Percentiles rank a stretch among this genome's conserved stretches.
These are phyloP conservation scores for Helenozyma baotianmanensis DNA, from an alignment of 805 yeast species.

Conservation along the genomic window DNA sequence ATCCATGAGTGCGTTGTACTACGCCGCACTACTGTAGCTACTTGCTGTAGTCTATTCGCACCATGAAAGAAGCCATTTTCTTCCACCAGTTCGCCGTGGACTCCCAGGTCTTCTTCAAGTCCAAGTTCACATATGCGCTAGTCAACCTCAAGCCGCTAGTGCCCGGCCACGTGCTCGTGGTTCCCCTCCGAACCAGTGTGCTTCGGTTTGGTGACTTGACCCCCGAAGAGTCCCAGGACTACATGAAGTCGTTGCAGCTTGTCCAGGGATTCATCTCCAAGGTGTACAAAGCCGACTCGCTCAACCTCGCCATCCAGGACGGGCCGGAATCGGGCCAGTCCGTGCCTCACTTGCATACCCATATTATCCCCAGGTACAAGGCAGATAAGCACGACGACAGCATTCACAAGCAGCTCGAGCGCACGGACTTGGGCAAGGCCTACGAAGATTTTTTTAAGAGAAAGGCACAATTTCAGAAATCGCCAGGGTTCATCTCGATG, in stretches of 20 bases:
- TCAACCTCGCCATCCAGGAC: slow-evolving; percentile 92
- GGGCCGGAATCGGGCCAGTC: slow-evolving; percentile 96
- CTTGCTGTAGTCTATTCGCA: no score
- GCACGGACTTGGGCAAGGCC: slow-evolving; percentile 42
- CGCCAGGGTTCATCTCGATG: slow-evolving; percentile 31
- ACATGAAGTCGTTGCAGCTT: slow-evolving; percentile 68
- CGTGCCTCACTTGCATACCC: slow-evolving; percentile 94
- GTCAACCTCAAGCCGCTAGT: slow-evolving; percentile 91
- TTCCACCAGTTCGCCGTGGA: slow-evolving; percentile 55
- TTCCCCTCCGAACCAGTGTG: slow-evolving; percentile 66
- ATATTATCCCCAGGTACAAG: slow-evolving; percentile 78
- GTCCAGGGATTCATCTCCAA: slow-evolving; percentile 64
- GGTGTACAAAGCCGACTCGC: slow-evolving; percentile 71
- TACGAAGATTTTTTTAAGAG: slow-evolving; percentile 16
- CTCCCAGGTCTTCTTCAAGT: slow-evolving; percentile 53
- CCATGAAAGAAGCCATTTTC: slow-evolving; percentile 24
- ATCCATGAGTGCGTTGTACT: no score
- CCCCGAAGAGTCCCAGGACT: slow-evolving; percentile 69
- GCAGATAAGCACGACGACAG: slow-evolving; percentile 53
- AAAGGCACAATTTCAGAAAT: slow-evolving; percentile 19
- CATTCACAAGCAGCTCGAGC: slow-evolving; percentile 63
- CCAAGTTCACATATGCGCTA: slow-evolving; percentile 71
- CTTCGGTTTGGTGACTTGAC: slow-evolving; percentile 65
- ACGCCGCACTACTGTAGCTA: no score
- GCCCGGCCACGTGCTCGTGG: slow-evolving; percentile 87